These are phyloP conservation scores for Aspergillus sp. DNA, from an alignment of 2,329 filamentous ascomycete species.

Conservation along the genomic window DNA sequence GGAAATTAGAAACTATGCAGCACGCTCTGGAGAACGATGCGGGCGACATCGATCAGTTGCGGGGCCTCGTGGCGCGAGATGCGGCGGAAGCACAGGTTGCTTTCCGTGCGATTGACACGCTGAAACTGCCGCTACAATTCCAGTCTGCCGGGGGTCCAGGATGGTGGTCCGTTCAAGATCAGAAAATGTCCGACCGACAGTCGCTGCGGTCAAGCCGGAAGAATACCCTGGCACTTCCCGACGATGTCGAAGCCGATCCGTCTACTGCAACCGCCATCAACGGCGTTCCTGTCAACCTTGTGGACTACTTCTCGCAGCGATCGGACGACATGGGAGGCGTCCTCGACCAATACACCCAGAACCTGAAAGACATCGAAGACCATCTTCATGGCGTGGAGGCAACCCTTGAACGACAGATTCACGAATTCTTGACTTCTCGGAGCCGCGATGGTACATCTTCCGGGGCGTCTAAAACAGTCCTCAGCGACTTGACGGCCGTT, in stretches of 20 bases:
- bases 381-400: constrained; percentile 65
- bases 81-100: constrained; percentile 68
- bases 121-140: constrained; percentile 67
- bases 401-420: constrained; percentile 59
- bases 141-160: constrained; percentile 49
- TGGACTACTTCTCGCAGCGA: constrained; percentile 63
- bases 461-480: constrained; percentile 46
- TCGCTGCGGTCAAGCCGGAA: constrained; percentile 41
- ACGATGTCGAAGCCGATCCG: constrained; percentile 43
- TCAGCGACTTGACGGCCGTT: constrained; percentile 55
- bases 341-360: constrained; percentile 57
- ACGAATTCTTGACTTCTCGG: constrained; percentile 50
- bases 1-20: constrained; percentile 63
- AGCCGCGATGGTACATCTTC: constrained; percentile 39
- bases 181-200: constrained; percentile 39
- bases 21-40: constrained; percentile 63
- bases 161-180: constrained; percentile 42
- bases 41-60: constrained; percentile 57
- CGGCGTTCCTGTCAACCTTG: constrained; percentile 58
- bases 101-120: constrained; percentile 72
- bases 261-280: constrained; percentile 44
- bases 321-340: constrained; percentile 62
- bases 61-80: constrained; percentile 62
- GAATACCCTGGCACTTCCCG: constrained; percentile 48
- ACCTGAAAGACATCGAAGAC: constrained; percentile 64